Conservation (phyloP, 2,329 filamentous ascomycete species). For the Fusarium sp. region DNA sequence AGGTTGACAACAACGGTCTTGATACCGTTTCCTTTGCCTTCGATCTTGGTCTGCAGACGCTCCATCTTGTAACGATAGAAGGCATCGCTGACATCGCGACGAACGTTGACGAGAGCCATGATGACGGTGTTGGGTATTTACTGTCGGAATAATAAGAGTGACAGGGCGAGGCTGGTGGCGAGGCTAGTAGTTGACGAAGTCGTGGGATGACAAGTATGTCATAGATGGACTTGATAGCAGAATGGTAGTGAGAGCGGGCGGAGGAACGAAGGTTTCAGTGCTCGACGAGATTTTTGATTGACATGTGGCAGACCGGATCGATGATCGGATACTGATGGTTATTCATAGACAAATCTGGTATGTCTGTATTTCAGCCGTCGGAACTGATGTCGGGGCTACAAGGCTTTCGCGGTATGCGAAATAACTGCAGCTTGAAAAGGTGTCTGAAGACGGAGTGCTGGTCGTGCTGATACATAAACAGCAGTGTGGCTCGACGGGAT, state of each 20-base stretch:
- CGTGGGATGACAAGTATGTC: conserved; percentile 50
- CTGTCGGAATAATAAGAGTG: conserved; percentile 33
- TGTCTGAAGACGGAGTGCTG: conserved; percentile 90
- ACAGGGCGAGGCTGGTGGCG: conserved; percentile 29
- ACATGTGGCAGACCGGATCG: conserved; percentile 65
- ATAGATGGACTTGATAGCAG: conserved; percentile 53
- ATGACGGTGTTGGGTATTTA: conserved; percentile 60
- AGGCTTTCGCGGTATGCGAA: conserved; percentile 95
- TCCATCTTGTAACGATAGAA: conserved; percentile 99
- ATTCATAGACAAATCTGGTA: conserved; percentile 66
- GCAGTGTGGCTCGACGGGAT: conserved; percentile 51
- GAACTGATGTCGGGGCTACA: conserved; percentile 89
- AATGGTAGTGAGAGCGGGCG: conserved; percentile 51
- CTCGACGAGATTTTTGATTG: conserved; percentile 63
- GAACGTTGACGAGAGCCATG: conserved; percentile 99
- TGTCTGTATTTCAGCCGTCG: conserved; percentile 79
- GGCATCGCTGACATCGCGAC: conserved; percentile 95
- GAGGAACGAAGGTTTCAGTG: conserved; percentile 63
- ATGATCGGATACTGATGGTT: conserved; percentile 61
- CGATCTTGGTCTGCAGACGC: conserved; percentile 97
- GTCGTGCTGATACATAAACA: conserved; percentile 99
- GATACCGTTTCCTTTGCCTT: conserved; percentile 99
- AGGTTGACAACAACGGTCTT: conserved; percentile 98
- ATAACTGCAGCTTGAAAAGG: conserved; percentile 95
- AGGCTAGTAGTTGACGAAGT: conserved; percentile 34